Evolutionary conservation across 2,329 filamentous ascomycete genomes (phyloP).

Genomic region (Talaromyces sp.): DNA sequence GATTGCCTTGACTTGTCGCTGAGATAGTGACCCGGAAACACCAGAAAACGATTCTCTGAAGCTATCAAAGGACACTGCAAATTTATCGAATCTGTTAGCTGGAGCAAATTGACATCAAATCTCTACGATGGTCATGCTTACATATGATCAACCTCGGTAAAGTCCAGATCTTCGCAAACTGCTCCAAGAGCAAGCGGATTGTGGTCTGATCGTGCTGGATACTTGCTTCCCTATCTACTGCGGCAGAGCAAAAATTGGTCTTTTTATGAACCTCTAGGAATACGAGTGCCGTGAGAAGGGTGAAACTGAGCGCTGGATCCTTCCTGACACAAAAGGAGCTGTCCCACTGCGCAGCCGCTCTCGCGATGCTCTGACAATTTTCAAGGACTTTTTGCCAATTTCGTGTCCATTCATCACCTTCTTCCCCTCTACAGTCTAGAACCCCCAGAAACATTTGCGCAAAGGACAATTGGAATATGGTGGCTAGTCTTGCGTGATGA

Average conservation of each 20-base stretch:
- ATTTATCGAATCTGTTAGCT: neutral
- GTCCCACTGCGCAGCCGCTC: conserved; percentile 33
- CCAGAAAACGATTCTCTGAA: conserved; percentile 17
- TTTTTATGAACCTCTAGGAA: conserved; percentile 29
- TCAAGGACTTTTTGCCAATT: conserved; percentile 32
- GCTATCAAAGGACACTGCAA: conserved; percentile 15
- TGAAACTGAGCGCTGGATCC: conserved; percentile 37
- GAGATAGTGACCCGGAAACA: conserved; percentile 15
- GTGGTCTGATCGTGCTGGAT: conserved; percentile 21
- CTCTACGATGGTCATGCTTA: neutral
- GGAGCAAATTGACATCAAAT: neutral
- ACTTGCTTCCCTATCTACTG: conserved; percentile 7
- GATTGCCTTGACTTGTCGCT: conserved; percentile 17
- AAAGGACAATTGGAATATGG: conserved; percentile 1
- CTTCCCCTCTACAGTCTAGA: conserved; percentile 23
- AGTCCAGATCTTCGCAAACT: conserved; percentile 26
- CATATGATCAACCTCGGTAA: conserved; percentile 4
- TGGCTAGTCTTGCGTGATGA: conserved; percentile 4
- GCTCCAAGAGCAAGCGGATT: conserved; percentile 24
- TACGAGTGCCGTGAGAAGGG: conserved; percentile 29
- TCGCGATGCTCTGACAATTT: conserved; percentile 31
- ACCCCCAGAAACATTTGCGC: neutral
- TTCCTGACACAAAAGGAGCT: conserved; percentile 29
- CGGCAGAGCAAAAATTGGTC: conserved; percentile 3
- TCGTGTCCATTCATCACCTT: conserved; percentile 26